These are phyloP conservation scores for Stellera chamaejasme DNA, from an alignment of 345 rosid species.

Conservation along the genomic window DNA sequence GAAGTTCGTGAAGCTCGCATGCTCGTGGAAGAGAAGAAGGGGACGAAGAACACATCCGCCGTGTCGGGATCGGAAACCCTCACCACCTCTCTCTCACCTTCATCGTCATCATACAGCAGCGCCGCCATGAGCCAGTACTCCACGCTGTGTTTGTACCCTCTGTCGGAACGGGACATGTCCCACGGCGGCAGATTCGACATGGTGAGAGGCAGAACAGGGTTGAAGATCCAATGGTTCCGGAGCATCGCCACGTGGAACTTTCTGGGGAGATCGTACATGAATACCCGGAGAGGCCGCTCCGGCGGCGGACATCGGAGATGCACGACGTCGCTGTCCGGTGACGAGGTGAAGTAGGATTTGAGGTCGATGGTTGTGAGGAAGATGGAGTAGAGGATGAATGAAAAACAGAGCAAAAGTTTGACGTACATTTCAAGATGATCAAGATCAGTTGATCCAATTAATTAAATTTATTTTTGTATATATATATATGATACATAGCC, in stretches of 20 bases:
- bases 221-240: conserved; percentile 24
- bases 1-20: conserved; percentile 65
- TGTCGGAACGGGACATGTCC: conserved; percentile 48
- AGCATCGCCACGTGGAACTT: conserved; percentile 70
- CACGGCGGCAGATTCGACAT: conserved; percentile 52
- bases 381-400: conserved; percentile 37
- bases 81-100: conserved; percentile 47
- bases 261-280: conserved; percentile 80
- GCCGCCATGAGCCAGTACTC: conserved; percentile 99
- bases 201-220: conserved; percentile 37
- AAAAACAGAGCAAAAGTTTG: conserved; percentile 25
- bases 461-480: no score
- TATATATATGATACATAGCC: no score
- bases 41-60: conserved; percentile 83
- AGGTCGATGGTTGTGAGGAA: conserved; percentile 47
- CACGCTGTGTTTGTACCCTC: conserved; percentile 72
- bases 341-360: conserved; percentile 51
- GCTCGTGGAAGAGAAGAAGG: conserved; percentile 88
- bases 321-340: no score
- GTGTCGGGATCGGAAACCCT: conserved; percentile 89
- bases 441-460: neutral
- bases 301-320: conserved; percentile 23
- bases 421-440: conserved; percentile 27
- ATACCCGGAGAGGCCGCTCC: conserved; percentile 41
- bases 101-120: conserved; percentile 34